These are phyloP conservation scores for Erysimum cheiranthoides DNA, from an alignment of 345 rosid genomes.

Conservation along the genomic window DNA sequence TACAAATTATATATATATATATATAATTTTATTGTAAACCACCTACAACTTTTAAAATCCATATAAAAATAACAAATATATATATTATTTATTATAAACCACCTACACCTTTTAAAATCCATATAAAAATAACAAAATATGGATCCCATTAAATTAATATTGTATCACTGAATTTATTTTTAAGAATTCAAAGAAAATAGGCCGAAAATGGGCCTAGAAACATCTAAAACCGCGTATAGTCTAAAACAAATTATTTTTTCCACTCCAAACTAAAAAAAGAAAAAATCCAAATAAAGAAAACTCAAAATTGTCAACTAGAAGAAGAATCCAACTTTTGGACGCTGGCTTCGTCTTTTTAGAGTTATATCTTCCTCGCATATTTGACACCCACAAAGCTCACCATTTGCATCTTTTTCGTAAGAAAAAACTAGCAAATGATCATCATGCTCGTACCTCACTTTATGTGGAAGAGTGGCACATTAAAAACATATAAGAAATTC, in stretches of 20 bases:
- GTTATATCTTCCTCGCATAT: constrained; percentile 7
- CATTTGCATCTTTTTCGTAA: background rate
- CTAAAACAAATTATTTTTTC: background rate
- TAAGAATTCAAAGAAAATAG: too few species aligned
- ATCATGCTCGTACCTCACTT: constrained; percentile 5
- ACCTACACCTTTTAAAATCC: too few species aligned
- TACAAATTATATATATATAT: too few species aligned
- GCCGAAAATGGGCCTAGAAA: constrained; percentile 31
- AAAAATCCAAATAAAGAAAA: constrained; percentile 25
- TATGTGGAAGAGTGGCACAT: too few species aligned
- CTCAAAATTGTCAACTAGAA: background rate
- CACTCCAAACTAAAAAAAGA: background rate
- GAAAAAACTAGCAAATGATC: background rate
- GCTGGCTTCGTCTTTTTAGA: constrained; percentile 50
- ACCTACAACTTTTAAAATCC: too few species aligned
- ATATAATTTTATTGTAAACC: too few species aligned
- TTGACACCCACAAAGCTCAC: background rate
- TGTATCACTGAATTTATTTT: too few species aligned
- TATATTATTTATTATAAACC: too few species aligned
- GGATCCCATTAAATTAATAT: too few species aligned
- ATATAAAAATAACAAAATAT: too few species aligned
- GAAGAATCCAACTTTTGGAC: constrained; percentile 24
- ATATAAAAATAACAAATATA: too few species aligned
- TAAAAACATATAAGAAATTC: too few species aligned
- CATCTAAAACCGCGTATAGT: constrained; percentile 37